Conservation (phyloP, 1,139 yeast species). For the Petasospora rhodanensis region DNA sequence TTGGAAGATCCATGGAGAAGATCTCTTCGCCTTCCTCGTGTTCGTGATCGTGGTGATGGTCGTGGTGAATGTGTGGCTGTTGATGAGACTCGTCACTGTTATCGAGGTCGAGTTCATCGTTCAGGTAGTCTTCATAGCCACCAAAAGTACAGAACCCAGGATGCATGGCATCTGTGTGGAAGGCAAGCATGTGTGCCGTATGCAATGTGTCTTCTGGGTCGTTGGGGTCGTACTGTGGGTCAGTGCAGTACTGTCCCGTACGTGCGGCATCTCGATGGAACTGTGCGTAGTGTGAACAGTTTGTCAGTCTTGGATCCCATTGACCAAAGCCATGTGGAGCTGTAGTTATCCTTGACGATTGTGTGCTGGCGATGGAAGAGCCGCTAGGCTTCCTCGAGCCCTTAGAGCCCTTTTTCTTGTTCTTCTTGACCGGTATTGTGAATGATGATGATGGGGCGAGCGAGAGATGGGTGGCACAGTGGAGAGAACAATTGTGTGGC, state of each 20-base stretch:
- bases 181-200: slow-evolving; percentile 5
- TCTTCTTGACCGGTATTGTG: slow-evolving; percentile 17
- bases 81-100: slow-evolving; percentile 1
- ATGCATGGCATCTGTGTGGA: slow-evolving; percentile 9
- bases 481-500: too few relatives aligned
- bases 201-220: slow-evolving; percentile 4
- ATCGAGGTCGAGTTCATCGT: slow-evolving; percentile 1
- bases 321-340: too few relatives aligned
- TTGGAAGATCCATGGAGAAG: slow-evolving; percentile 29
- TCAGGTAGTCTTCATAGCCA: slow-evolving; percentile 1
- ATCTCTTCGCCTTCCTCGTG: slow-evolving; percentile 21
- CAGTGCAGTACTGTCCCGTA: background rate
- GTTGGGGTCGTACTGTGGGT: slow-evolving; percentile 1
- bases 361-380: background rate
- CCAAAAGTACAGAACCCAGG: slow-evolving; percentile 11
- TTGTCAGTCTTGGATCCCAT: slow-evolving; percentile 13
- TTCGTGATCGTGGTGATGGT: background rate
- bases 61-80: background rate
- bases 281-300: slow-evolving; percentile 10
- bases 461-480: too few relatives aligned
- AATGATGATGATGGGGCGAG: background rate
- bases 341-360: too few relatives aligned
- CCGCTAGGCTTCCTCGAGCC: slow-evolving; percentile 14
- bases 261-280: slow-evolving; percentile 8
- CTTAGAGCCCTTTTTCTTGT: slow-evolving; percentile 20